These are phyloP conservation scores for Aspergillus baeticus DNA, from an alignment of 495 filamentous ascomycete genomes.

Conservation along the genomic window DNA sequence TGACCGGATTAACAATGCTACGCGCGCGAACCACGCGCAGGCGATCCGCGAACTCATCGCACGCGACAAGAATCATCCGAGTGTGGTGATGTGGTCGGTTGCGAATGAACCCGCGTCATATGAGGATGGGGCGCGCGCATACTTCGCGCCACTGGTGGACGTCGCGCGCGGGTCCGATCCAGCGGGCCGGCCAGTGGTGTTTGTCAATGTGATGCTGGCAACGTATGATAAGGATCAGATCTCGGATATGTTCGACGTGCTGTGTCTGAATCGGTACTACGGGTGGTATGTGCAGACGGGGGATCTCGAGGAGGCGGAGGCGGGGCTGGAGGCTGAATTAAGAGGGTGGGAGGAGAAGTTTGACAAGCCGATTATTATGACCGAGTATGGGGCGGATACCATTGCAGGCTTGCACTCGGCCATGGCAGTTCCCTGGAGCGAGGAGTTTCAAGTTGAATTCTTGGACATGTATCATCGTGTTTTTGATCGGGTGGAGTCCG, in stretches of 20 bases:
- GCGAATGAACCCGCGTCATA: background rate
- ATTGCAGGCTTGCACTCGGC: background rate
- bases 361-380: background rate
- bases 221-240: background rate
- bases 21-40: background rate
- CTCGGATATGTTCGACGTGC: conserved; percentile 3
- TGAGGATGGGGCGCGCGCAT: background rate
- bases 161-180: background rate
- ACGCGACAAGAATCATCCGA: background rate
- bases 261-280: conserved; percentile 3
- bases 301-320: background rate
- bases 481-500: background rate
- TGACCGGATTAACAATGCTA: background rate
- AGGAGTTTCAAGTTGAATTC: background rate
- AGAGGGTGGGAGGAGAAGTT: background rate
- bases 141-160: background rate
- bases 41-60: background rate
- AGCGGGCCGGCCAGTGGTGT: background rate
- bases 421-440: background rate
- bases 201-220: background rate
- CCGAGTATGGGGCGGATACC: conserved; percentile 1
- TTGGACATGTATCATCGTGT: background rate
- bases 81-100: background rate
- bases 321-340: background rate
- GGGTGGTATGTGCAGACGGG: background rate